A percentile compares a stretch with the other conserved stretches of the same genome.
These are phyloP conservation scores for Hordeum pubiflorum DNA, from an alignment of 202 grass and related monocot species.

Conservation along the genomic window DNA sequence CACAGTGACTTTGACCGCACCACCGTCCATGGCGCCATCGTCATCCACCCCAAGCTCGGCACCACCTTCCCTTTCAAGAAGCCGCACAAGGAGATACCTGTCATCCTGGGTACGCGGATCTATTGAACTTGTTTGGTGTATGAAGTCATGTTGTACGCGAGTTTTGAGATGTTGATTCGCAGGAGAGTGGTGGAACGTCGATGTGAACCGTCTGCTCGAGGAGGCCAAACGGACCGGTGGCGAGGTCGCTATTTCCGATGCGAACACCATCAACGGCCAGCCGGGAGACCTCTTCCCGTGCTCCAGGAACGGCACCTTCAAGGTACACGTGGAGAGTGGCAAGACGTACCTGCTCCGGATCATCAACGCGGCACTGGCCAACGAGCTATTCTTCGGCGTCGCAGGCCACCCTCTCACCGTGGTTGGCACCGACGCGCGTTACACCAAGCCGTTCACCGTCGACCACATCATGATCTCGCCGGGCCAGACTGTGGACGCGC, in stretches of 20 bases:
- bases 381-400: constrained; percentile 47
- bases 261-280: constrained; percentile 46
- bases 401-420: constrained; percentile 40
- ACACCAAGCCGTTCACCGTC: constrained; percentile 35
- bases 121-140: too few species aligned
- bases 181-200: constrained; percentile 34
- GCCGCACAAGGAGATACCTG: constrained; percentile 11
- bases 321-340: background rate
- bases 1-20: constrained; percentile 41
- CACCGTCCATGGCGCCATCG: constrained; percentile 49
- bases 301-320: background rate
- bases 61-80: constrained; percentile 13
- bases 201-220: background rate
- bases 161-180: background rate
- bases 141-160: too few species aligned
- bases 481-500: constrained; percentile 42
- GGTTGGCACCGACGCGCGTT: constrained; percentile 32
- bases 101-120: constrained; percentile 29
- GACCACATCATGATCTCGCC: constrained; percentile 27
- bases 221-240: constrained; percentile 1
- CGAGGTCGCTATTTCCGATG: background rate
- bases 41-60: constrained; percentile 26
- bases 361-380: constrained; percentile 45
- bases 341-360: constrained; percentile 41
- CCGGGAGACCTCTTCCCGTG: constrained; percentile 29